A percentile compares a stretch with the other conserved stretches of the same genome.
Evolutionary conservation across 2,329 filamentous ascomycete species (phyloP).

Genomic region (Epichloe hybrida): DNA sequence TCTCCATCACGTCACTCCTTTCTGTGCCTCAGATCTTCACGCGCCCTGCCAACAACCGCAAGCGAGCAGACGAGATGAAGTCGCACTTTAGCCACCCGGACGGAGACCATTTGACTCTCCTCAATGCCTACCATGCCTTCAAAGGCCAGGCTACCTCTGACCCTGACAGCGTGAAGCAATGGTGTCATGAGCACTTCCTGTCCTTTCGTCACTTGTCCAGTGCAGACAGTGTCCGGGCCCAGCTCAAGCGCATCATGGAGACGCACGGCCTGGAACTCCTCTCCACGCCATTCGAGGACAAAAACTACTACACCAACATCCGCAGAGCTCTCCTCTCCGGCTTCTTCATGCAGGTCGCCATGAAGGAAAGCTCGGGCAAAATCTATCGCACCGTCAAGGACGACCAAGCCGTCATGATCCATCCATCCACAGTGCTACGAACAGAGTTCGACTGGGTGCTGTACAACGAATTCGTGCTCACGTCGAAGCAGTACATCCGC

Average conservation of each 20-base stretch:
- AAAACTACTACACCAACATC: slow-evolving; percentile 97
- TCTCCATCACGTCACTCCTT: slow-evolving; percentile 85
- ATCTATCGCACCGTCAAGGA: slow-evolving; percentile 94
- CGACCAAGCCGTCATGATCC: slow-evolving; percentile 81
- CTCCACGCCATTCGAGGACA: slow-evolving; percentile 82
- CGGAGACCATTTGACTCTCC: slow-evolving; percentile 87
- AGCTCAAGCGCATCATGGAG: slow-evolving; percentile 96
- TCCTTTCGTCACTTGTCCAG: slow-evolving; percentile 79
- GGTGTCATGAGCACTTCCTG: slow-evolving; percentile 96
- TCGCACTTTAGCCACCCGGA: slow-evolving; percentile 81
- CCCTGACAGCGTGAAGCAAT: slow-evolving; percentile 64
- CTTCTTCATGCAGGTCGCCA: slow-evolving; percentile 99
- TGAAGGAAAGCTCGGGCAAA: slow-evolving; percentile 79
- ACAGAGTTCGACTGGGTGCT: slow-evolving; percentile 93
- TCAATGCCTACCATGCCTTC: slow-evolving; percentile 98
- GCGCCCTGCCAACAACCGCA: slow-evolving; percentile 70
- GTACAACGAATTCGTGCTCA: slow-evolving; percentile 97
- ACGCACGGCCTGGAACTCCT: slow-evolving; percentile 73
- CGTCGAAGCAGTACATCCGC: slow-evolving; percentile 94
- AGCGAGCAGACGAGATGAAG: slow-evolving; percentile 97
- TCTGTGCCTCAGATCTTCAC: slow-evolving; percentile 93
- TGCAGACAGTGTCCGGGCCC: slow-evolving; percentile 83
- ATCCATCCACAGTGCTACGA: slow-evolving; percentile 80
- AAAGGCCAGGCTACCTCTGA: slow-evolving; percentile 50
- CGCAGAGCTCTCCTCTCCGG: slow-evolving; percentile 80